Conservation (phyloP, 1,139 yeast genomes). For the Zygosaccharomyces pseudobailii region DNA sequence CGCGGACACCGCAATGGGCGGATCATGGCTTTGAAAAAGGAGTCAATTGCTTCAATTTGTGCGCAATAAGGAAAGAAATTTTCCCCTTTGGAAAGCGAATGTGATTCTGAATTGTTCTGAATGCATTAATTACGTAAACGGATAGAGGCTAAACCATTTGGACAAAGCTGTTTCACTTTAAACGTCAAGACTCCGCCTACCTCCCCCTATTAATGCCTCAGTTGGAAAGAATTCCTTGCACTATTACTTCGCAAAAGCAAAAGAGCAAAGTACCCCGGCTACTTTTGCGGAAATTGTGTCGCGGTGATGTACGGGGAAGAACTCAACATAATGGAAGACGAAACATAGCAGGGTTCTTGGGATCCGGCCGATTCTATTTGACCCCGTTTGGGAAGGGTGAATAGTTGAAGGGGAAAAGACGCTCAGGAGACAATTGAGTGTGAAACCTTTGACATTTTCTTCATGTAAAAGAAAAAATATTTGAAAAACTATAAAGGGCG, state of each 20-base stretch:
- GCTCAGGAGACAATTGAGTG: background rate
- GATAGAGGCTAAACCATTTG: background rate
- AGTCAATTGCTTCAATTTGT: background rate
- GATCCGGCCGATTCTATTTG: constrained; percentile 3
- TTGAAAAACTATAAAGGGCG: constrained; percentile 1
- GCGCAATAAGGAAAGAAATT: background rate
- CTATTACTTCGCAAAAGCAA: background rate
- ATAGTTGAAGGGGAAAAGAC: background rate
- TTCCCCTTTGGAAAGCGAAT: background rate
- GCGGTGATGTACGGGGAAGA: background rate
- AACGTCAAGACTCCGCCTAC: background rate
- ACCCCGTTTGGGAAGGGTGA: background rate
- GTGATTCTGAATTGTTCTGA: background rate
- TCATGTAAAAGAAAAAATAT: background rate
- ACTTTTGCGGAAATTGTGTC: background rate
- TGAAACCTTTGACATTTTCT: background rate
- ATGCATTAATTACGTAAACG: background rate
- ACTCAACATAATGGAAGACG: background rate
- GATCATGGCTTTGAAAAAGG: background rate
- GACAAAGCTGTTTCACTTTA: background rate
- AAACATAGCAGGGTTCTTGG: background rate
- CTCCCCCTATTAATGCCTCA: constrained; percentile 1
- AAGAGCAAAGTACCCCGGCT: constrained; percentile 1
- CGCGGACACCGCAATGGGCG: background rate
- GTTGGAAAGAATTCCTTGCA: background rate